Evolutionary conservation across 305 asterid genomes (phyloP), one percentile per base, ranked within the genome.

Genomic region (Rubia balearica): DNA sequence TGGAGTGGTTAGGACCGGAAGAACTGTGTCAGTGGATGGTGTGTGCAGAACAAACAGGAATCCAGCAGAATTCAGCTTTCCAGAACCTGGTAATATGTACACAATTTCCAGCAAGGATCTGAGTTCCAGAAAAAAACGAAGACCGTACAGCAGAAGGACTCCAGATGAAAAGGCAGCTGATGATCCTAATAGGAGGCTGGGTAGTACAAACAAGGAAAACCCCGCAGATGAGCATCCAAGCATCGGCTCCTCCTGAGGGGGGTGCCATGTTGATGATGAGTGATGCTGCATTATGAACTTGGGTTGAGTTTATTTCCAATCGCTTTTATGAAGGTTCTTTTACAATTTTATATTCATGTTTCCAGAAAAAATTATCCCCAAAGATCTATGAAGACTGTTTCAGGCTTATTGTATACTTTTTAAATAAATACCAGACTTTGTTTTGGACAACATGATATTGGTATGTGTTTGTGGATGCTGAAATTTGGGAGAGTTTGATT

Each of bases 11-110:
- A 65, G 60, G 65, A 80, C 79, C 16, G 66, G 59, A 40, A 80
- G 64, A 46, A 68, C 38, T 41, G 45, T 73, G 17, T 24, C 73
- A 1, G 40, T 43, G 5, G 75, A 75, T 43, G 78, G 79, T 43
- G 74, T 78, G 7, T 89, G 97, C 78, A 73, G 78, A 13, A 78
- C 79, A 21, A 93, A 93, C 73, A 75, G 72, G 66, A 94, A 91
- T 79, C 99, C 99, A 7, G 89, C 88, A 30, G 98, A 94, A 27
- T 87, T 90, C 70, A 84, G 87, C 83, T n/a, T 74, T 49, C 88
- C 89, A 13, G 87, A 79, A 22, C 85, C 85, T 41, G 79, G 84
- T 68, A 87, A 87, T 55, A 73, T 74, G 76, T 91, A 60, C 81
- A 91, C 90, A 7, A 72, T 88, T 63, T 71, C 77, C 64, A 80